Conservation (phyloP, 768 basidiomycete genomes). For the Rhodotorula graminis region DNA sequence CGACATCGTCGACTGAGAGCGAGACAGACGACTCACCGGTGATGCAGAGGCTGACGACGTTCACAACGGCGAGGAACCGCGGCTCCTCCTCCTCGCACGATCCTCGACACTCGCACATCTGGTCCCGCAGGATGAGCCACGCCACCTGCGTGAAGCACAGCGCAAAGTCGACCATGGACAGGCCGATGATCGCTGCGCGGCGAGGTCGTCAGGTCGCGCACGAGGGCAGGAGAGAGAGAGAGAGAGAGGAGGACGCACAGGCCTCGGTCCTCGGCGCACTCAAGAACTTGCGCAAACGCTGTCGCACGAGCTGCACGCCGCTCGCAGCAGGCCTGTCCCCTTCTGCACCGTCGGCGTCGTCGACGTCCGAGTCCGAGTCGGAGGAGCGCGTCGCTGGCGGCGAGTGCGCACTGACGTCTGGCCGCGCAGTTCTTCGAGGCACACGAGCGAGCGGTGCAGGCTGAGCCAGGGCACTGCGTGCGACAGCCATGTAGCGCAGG, state of each 20-base stretch:
- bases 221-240: background rate
- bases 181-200: background rate
- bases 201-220: background rate
- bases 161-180: conserved; percentile 2
- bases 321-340: background rate
- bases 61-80: background rate
- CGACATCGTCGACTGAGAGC: too few species aligned
- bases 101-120: background rate
- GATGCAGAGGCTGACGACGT: background rate
- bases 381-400: too few species aligned
- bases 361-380: background rate
- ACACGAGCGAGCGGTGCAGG: too few species aligned
- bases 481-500: too few species aligned
- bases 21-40: background rate
- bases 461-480: too few species aligned
- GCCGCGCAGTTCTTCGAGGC: too few species aligned
- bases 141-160: conserved; percentile 1
- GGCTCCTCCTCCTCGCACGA: background rate
- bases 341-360: background rate
- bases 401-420: too few species aligned
- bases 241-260: background rate
- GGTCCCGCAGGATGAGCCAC: background rate
- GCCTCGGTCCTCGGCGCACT: conserved; percentile 1
- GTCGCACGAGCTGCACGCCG: background rate
- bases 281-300: background rate